Conservation (phyloP, 768 basidiomycete genomes). For the Amanita inopinata region DNA sequence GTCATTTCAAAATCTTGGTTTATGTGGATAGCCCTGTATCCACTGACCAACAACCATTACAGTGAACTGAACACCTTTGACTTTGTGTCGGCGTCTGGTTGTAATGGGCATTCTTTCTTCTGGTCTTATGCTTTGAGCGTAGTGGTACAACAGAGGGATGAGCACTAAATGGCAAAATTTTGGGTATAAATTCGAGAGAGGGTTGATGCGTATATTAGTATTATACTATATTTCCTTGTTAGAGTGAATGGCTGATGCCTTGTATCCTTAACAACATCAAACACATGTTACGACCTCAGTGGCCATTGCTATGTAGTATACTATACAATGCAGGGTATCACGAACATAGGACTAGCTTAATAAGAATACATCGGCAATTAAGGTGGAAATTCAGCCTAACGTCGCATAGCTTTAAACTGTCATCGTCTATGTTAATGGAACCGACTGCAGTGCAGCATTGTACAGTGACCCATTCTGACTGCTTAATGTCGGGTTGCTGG, state of each 20-base stretch:
- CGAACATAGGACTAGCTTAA: neutral
- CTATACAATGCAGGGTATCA: conserved; percentile 4
- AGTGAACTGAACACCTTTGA: conserved; percentile 87
- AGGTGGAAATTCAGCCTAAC: conserved; percentile 19
- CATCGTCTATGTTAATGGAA: conserved; percentile 25
- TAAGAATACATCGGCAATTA: neutral
- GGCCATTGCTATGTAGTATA: neutral
- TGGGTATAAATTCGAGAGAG: conserved; percentile 3
- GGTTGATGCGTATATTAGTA: conserved; percentile 2
- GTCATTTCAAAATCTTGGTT: neutral
- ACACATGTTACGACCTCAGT: no score
- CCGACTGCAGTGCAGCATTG: conserved; percentile 22
- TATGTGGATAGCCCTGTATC: neutral
- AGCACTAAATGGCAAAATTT: conserved; percentile 4
- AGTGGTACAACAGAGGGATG: conserved; percentile 3
- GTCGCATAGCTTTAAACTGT: conserved; percentile 22
- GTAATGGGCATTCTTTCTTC: conserved; percentile 34
- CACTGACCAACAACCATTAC: conserved; percentile 81
- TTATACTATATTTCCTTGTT: no score
- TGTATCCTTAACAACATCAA: conserved; percentile 1
- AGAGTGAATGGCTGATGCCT: neutral
- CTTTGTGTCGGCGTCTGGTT: conserved; percentile 59
- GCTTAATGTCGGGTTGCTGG: conserved; percentile 20
- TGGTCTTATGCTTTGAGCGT: neutral
- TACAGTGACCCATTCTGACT: conserved; percentile 30